These are phyloP conservation scores for Termitomyces sp. DNA, from an alignment of 768 basidiomycete genomes.

Conservation along the genomic window DNA sequence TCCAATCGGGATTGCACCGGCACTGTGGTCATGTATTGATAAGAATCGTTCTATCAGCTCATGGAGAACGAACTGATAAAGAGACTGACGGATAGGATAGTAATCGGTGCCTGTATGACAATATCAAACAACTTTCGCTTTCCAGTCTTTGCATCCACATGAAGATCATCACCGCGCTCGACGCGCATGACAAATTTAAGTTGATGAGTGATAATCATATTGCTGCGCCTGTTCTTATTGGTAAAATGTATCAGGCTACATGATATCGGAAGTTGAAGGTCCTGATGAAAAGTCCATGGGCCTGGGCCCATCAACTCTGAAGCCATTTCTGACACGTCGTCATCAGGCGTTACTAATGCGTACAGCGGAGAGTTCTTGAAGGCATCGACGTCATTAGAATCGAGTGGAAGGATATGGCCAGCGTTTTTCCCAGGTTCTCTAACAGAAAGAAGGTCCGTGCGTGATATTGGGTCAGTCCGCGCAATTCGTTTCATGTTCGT, in stretches of 20 bases:
- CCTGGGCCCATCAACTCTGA: slow-evolving; percentile 71
- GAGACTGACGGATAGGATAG: slow-evolving; percentile 75
- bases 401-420: slow-evolving; percentile 71
- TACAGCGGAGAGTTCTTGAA: slow-evolving; percentile 64
- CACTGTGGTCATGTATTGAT: slow-evolving; percentile 40
- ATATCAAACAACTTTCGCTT: slow-evolving; percentile 85
- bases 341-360: slow-evolving; percentile 39
- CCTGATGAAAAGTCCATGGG: slow-evolving; percentile 78
- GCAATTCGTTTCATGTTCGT: slow-evolving; percentile 61
- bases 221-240: slow-evolving; percentile 71
- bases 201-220: slow-evolving; percentile 68
- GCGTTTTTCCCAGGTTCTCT: slow-evolving; percentile 48
- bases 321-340: slow-evolving; percentile 50
- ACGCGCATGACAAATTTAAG: slow-evolving; percentile 83
- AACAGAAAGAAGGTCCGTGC: slow-evolving; percentile 59
- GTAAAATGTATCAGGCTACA: slow-evolving; percentile 67
- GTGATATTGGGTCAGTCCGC: slow-evolving; percentile 60
- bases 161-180: slow-evolving; percentile 69
- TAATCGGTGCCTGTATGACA: slow-evolving; percentile 78
- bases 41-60: not conserved
- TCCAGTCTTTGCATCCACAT: slow-evolving; percentile 58
- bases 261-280: slow-evolving; percentile 62
- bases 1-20: slow-evolving; percentile 77
- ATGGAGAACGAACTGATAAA: not conserved
- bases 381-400: slow-evolving; percentile 60